Percentiles rank a stretch among this genome's conserved stretches.
phyloP scores from a whole-genome alignment of 148 eudicot genomes.

The Vaccinium corymbosum region DNA sequence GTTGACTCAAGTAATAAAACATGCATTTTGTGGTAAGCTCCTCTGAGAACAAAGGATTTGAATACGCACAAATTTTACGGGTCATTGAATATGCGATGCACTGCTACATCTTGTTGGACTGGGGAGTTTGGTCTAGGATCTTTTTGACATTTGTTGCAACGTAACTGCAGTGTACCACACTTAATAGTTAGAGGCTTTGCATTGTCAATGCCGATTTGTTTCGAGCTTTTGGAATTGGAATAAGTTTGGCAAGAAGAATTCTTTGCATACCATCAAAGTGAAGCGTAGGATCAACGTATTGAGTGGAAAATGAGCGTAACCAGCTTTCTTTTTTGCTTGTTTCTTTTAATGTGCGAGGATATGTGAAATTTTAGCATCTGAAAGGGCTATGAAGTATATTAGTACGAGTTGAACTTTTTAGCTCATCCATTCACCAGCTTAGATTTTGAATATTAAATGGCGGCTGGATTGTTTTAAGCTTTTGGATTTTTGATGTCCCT shows the following conservation, averaged over 20 bases:
- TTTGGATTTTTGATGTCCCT: neutral
- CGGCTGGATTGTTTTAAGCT: neutral
- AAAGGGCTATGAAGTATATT: neutral
- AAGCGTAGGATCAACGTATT: too few relatives aligned
- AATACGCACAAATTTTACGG: neutral
- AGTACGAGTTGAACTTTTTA: neutral
- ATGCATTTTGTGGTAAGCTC: neutral
- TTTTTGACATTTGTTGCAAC: neutral
- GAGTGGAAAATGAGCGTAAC: neutral
- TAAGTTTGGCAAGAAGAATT: too few relatives aligned
- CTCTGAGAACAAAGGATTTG: neutral
- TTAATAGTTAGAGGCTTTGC: neutral
- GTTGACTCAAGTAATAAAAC: neutral
- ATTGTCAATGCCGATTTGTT: neutral
- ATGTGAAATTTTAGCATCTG: neutral
- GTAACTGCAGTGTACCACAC: neutral
- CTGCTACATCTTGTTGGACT: neutral
- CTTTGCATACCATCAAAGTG: too few relatives aligned
- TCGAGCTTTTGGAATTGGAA: too few relatives aligned
- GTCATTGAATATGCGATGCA: neutral
- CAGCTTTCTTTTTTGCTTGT: neutral
- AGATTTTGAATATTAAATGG: neutral
- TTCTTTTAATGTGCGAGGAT: neutral
- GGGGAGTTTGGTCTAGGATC: neutral
- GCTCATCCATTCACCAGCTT: neutral